Conservation (phyloP, 1,139 yeast genomes). For the Suzukiozyma palmioleophila region DNA sequence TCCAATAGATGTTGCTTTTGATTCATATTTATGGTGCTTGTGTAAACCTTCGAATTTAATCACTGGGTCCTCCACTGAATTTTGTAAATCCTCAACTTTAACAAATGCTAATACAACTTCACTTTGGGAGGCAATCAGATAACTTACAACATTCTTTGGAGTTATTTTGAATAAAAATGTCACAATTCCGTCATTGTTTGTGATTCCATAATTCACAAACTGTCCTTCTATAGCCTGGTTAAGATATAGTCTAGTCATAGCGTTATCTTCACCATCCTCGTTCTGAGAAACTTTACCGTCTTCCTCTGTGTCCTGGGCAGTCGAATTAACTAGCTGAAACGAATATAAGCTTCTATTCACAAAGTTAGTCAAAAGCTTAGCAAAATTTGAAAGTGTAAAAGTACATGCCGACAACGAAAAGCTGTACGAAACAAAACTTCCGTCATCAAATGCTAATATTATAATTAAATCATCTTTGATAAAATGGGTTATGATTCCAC, state of each 20-base stretch:
- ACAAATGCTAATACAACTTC: slow-evolving; percentile 23
- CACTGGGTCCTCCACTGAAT: background rate
- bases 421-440: slow-evolving; percentile 20
- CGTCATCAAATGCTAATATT: slow-evolving; percentile 24
- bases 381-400: slow-evolving; percentile 12
- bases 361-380: slow-evolving; percentile 13
- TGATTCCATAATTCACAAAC: slow-evolving; percentile 22
- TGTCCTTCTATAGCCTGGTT: slow-evolving; percentile 25
- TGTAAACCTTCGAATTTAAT: slow-evolving; percentile 3
- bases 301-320: slow-evolving; percentile 12
- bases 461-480: slow-evolving; percentile 5
- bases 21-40: slow-evolving; percentile 1
- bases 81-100: slow-evolving; percentile 6
- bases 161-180: slow-evolving; percentile 23
- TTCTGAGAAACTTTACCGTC: slow-evolving; percentile 10
- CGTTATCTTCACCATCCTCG: background rate
- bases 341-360: slow-evolving; percentile 19
- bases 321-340: slow-evolving; percentile 24
- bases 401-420: slow-evolving; percentile 7
- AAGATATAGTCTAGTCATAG: slow-evolving; percentile 15
- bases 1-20: slow-evolving; percentile 10
- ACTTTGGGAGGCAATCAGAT: slow-evolving; percentile 24
- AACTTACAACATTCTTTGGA: slow-evolving; percentile 28
- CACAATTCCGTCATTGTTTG: slow-evolving; percentile 19
- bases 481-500: background rate